These are phyloP conservation scores for Millerozyma acaciae DNA, from an alignment of 805 yeast species.

Conservation along the genomic window DNA sequence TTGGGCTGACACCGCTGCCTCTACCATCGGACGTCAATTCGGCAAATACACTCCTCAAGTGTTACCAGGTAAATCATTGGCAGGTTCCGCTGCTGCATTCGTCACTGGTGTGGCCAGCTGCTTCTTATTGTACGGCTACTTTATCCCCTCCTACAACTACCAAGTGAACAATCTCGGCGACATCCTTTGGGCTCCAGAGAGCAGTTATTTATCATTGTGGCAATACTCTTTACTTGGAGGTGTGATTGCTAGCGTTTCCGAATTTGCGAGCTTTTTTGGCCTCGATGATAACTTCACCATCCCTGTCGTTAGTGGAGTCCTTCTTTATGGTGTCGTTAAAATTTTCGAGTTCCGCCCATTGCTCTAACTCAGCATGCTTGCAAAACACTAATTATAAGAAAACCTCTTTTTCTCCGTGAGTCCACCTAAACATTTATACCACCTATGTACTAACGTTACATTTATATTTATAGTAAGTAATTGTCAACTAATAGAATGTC, in stretches of 20 bases:
- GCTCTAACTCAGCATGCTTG: not conserved
- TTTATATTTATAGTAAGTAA: no score
- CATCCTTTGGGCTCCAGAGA: conserved; percentile 61
- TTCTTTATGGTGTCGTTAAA: conserved; percentile 50
- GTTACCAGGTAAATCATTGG: conserved; percentile 72
- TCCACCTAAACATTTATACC: no score
- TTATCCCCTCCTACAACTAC: conserved; percentile 57
- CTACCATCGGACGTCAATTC: conserved; percentile 82
- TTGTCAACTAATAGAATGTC: no score
- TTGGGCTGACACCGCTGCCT: conserved; percentile 98
- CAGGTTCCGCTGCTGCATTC: conserved; percentile 89
- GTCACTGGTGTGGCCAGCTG: conserved; percentile 65
- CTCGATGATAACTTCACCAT: conserved; percentile 94
- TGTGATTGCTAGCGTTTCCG: conserved; percentile 78
- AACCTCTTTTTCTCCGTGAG: no score
- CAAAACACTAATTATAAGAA: not conserved
- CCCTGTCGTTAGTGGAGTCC: conserved; percentile 76
- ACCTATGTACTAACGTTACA: no score
- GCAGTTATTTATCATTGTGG: conserved; percentile 53
- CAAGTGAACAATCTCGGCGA: conserved; percentile 51
- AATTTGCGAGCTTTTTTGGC: conserved; percentile 70
- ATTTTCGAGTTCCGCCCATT: conserved; percentile 9
- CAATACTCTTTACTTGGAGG: conserved; percentile 64
- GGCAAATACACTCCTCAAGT: conserved; percentile 83
- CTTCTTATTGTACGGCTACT: conserved; percentile 64